A percentile compares a stretch with the other conserved stretches of the same genome.
Evolutionary conservation across 2,329 filamentous ascomycete genomes (phyloP).

Genomic region (Paecilomyces variotii): DNA sequence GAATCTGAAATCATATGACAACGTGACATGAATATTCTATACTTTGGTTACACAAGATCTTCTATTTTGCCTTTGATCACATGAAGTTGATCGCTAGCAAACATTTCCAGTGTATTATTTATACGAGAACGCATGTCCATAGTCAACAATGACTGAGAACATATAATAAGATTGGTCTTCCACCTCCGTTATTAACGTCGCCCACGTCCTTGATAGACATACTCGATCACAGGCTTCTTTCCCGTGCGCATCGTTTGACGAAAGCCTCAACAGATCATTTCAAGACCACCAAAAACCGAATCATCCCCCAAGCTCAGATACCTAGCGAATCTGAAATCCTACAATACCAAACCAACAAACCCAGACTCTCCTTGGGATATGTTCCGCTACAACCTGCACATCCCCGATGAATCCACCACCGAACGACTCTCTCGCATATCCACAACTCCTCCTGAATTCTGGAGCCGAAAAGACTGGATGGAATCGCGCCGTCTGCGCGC

Average conservation of each 20-base stretch:
- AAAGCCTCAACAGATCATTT: too few species aligned
- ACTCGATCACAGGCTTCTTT: too few species aligned
- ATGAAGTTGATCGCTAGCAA: background rate
- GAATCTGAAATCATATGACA: background rate
- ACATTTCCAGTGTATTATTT: background rate
- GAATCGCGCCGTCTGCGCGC: constrained; percentile 8
- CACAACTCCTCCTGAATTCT: constrained; percentile 8
- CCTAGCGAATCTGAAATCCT: background rate
- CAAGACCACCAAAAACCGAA: too few species aligned
- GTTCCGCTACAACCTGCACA: background rate
- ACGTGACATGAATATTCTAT: background rate
- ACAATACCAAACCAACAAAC: background rate
- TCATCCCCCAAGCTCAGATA: too few species aligned
- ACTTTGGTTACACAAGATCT: background rate
- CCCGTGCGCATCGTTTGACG: too few species aligned
- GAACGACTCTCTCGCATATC: constrained; percentile 1
- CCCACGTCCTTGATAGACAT: too few species aligned
- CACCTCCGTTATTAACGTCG: too few species aligned
- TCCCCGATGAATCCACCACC: background rate
- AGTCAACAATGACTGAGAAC: too few species aligned
- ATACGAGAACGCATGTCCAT: too few species aligned
- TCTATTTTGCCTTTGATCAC: background rate
- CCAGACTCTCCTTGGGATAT: background rate
- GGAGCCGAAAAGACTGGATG: constrained; percentile 8
- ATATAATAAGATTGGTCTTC: too few species aligned